phyloP scores from a whole-genome alignment of 768 basidiomycete genomes.

The Basidioascus undulatus region DNA sequence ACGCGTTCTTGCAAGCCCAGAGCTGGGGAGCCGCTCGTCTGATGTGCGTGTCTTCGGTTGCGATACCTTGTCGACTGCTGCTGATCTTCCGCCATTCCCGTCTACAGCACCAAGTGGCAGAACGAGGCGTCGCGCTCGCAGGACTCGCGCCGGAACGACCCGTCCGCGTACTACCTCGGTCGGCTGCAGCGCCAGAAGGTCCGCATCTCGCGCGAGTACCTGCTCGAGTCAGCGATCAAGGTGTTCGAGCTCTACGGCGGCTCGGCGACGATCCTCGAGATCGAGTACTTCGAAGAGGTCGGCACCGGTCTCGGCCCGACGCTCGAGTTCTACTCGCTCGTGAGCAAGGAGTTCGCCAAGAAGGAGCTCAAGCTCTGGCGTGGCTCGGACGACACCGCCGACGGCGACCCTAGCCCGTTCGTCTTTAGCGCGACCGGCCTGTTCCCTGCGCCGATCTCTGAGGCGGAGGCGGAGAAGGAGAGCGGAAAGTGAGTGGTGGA shows the following conservation, averaged over 20 bases:
- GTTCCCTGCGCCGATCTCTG: constrained; percentile 46
- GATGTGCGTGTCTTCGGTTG: too few species aligned
- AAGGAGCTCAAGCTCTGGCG: constrained; percentile 78
- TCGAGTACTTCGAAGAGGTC: constrained; percentile 97
- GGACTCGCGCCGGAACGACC: constrained; percentile 60
- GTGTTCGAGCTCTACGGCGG: constrained; percentile 82
- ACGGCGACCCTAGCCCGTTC: background rate
- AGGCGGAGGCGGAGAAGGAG: constrained; percentile 8
- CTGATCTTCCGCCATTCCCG: too few species aligned
- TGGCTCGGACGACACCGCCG: constrained; percentile 25
- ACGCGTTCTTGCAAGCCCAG: constrained; percentile 88
- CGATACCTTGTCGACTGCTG: too few species aligned
- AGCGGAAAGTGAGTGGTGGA: constrained; percentile 25
- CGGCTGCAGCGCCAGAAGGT: constrained; percentile 89
- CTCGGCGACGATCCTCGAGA: constrained; percentile 69
- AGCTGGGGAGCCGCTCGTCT: constrained; percentile 93
- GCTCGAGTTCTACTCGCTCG: constrained; percentile 93
- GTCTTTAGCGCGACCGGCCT: constrained; percentile 44
- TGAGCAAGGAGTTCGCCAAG: constrained; percentile 80
- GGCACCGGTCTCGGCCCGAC: constrained; percentile 95
- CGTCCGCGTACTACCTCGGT: constrained; percentile 74
- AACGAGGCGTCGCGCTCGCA: constrained; percentile 51
- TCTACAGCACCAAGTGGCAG: constrained; percentile 87
- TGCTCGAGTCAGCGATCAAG: constrained; percentile 86
- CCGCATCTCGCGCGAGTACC: constrained; percentile 77